Conservation (phyloP, 768 basidiomycete genomes). For the Pleurotus pulmonarius region DNA sequence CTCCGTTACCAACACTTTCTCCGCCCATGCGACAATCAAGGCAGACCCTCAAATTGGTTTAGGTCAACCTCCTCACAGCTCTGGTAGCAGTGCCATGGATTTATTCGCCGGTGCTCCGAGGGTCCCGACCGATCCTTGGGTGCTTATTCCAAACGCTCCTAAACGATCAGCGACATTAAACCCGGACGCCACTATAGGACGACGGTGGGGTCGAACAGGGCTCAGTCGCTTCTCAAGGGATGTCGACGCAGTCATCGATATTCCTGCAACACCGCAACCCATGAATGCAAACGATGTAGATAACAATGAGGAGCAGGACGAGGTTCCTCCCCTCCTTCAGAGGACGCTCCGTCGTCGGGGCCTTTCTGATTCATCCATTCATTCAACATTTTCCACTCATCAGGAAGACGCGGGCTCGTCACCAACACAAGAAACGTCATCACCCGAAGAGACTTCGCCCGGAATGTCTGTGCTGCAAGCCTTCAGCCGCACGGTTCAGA, state of each 20-base stretch:
- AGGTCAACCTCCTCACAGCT: background rate
- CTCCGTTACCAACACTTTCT: slow-evolving; percentile 34
- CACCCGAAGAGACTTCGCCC: background rate
- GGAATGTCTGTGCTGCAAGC: slow-evolving; percentile 51
- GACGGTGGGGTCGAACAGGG: slow-evolving; percentile 13
- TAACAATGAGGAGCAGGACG: slow-evolving; percentile 37
- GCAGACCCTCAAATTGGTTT: background rate
- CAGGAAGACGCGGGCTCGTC: slow-evolving; percentile 26
- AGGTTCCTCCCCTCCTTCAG: slow-evolving; percentile 52
- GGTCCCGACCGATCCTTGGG: slow-evolving; percentile 62
- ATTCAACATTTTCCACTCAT: slow-evolving; percentile 72
- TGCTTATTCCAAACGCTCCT: slow-evolving; percentile 51
- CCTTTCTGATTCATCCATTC: slow-evolving; percentile 90
- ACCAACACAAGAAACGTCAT: background rate
- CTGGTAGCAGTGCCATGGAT: slow-evolving; percentile 53
- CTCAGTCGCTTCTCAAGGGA: slow-evolving; percentile 50
- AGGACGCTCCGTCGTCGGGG: slow-evolving; percentile 74
- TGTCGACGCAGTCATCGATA: slow-evolving; percentile 78
- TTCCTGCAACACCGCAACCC: slow-evolving; percentile 23
- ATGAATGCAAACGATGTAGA: slow-evolving; percentile 19
- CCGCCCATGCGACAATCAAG: slow-evolving; percentile 15
- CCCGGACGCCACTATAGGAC: slow-evolving; percentile 20
- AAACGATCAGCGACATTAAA: slow-evolving; percentile 17
- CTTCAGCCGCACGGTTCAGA: slow-evolving; percentile 51
- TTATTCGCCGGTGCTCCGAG: slow-evolving; percentile 91